A percentile compares a stretch with the other conserved stretches of the same genome.
phyloP scores from a whole-genome alignment of 495 filamentous ascomycete species.

The Penicillium parvum region DNA sequence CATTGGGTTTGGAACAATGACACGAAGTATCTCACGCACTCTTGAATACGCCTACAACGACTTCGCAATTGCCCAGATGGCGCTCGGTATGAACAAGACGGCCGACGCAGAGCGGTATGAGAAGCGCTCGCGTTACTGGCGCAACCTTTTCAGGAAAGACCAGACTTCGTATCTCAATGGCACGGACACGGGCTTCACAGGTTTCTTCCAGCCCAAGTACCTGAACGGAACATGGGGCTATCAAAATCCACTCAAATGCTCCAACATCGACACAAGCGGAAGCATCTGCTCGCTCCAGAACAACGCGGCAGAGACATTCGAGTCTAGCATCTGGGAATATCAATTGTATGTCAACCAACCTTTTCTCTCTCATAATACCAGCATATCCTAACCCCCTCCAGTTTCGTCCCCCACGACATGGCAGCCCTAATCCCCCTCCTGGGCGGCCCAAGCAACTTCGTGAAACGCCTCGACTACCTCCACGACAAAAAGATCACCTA shows the following conservation, averaged over 20 bases:
- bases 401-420: conserved; percentile 70
- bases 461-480: conserved; percentile 61
- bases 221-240: conserved; percentile 55
- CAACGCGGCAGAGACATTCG: conserved; percentile 53
- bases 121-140: conserved; percentile 58
- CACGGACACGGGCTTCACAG: conserved; percentile 48
- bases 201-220: conserved; percentile 64
- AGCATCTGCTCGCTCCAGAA: conserved; percentile 62
- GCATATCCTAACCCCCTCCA: conserved; percentile 12
- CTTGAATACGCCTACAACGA: conserved; percentile 72
- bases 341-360: conserved; percentile 61
- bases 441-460: conserved; percentile 56
- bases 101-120: conserved; percentile 58
- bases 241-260: conserved; percentile 52
- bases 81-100: conserved; percentile 50
- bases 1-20: conserved; percentile 67
- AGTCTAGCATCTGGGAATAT: conserved; percentile 70
- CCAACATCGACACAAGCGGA: conserved; percentile 37
- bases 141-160: conserved; percentile 62
- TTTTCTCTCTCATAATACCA: neutral
- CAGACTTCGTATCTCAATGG: conserved; percentile 43
- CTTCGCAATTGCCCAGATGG: conserved; percentile 55
- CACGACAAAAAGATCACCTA: conserved; percentile 52
- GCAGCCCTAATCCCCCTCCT: conserved; percentile 52
- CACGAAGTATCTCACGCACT: conserved; percentile 63